phyloP scores from a whole-genome alignment of 495 filamentous ascomycete genomes.

The Chaetomium cochliodes region DNA sequence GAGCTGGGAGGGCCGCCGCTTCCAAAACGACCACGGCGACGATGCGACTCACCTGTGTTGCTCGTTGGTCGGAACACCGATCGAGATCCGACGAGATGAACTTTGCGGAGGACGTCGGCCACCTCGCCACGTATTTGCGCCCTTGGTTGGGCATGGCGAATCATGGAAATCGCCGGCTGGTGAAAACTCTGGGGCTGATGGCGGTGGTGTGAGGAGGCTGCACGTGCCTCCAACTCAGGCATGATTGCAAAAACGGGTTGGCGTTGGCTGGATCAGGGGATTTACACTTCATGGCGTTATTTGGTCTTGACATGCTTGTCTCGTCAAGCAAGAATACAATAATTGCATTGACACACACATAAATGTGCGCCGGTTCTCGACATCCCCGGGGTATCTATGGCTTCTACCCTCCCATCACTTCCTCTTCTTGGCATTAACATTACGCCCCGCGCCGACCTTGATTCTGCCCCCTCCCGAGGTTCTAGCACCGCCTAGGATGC shows the following conservation, averaged over 20 bases:
- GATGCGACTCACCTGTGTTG: background rate
- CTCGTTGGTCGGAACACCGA: background rate
- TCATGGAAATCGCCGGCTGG: background rate
- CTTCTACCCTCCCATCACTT: slow-evolving; percentile 13
- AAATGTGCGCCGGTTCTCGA: background rate
- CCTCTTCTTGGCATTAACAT: slow-evolving; percentile 73
- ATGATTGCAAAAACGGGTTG: slow-evolving; percentile 4
- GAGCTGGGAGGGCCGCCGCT: background rate
- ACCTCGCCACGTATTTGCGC: background rate
- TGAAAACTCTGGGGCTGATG: background rate
- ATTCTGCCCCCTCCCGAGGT: slow-evolving; percentile 61
- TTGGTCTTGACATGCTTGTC: slow-evolving; percentile 12
- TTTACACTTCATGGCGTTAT: slow-evolving; percentile 17
- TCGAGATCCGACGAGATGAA: no score
- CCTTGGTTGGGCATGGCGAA: background rate
- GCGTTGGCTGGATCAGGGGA: slow-evolving; percentile 18
- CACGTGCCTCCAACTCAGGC: background rate
- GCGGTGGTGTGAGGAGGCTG: background rate
- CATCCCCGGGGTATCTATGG: background rate
- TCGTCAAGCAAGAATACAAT: slow-evolving; percentile 10
- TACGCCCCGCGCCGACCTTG: slow-evolving; percentile 80
- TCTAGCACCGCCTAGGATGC: slow-evolving; percentile 78
- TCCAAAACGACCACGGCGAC: background rate
- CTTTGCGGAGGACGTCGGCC: background rate
- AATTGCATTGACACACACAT: slow-evolving; percentile 3